Evolutionary conservation across 31 red algal genomes (phyloP).

Genomic region (Endocladia muricata): DNA sequence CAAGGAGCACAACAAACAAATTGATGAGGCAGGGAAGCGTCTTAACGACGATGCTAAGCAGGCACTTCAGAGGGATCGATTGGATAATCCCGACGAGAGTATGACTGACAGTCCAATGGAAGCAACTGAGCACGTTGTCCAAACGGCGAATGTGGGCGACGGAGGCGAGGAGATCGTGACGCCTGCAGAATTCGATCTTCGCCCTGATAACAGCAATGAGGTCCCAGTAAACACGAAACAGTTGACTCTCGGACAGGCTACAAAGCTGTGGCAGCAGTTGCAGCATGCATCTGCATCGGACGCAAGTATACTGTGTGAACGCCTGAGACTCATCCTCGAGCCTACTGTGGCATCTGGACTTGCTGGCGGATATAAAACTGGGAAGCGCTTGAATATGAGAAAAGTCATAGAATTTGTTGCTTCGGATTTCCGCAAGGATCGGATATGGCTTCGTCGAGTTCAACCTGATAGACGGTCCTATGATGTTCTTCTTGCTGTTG

Average conservation of each 20-base stretch:
- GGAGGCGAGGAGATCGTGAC: no score
- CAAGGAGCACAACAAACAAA: no score
- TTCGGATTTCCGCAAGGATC: conserved; percentile 86
- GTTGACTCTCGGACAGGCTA: conserved; percentile 23
- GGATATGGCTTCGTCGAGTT: conserved; percentile 95
- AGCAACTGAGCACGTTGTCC: no score
- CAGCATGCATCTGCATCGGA: conserved; percentile 31
- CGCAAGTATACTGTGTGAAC: conserved; percentile 74
- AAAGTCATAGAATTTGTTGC: conserved; percentile 97
- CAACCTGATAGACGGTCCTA: conserved; percentile 85
- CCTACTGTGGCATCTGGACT: conserved; percentile 74
- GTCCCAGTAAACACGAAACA: no score
- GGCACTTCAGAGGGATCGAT: no score
- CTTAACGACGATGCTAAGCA: no score
- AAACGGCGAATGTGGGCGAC: no score
- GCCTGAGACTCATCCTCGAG: conserved; percentile 83
- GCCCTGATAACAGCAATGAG: no score
- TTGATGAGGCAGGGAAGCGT: no score
- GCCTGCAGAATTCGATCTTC: no score
- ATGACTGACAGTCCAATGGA: no score
- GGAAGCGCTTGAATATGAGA: conserved; percentile 93
- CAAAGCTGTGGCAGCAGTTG: conserved; percentile 62
- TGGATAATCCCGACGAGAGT: no score
- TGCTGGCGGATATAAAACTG: conserved; percentile 86
- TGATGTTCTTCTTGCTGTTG: conserved; percentile 92